phyloP scores from a whole-genome alignment of 192 early-diverging fungal species.

The Physocladia obscura region DNA sequence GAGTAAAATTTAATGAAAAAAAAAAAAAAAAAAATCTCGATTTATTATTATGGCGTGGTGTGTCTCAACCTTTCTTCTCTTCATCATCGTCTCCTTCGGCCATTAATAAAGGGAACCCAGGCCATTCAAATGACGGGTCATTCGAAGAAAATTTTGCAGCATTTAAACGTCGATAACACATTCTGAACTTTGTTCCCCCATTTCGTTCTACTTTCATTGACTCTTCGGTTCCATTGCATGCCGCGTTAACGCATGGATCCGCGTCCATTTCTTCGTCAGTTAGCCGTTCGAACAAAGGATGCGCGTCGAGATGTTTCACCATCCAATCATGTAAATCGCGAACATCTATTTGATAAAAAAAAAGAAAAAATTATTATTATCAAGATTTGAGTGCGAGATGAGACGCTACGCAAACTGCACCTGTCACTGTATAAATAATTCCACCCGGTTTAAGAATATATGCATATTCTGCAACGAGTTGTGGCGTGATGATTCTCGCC shows the following conservation, averaged over 20 bases:
- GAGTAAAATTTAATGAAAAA: too few species aligned
- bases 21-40: too few species aligned
- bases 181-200: constrained; percentile 91
- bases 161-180: constrained; percentile 49
- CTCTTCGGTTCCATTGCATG: constrained; percentile 91
- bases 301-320: constrained; percentile 86
- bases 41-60: too few species aligned
- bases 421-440: constrained; percentile 93
- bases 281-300: constrained; percentile 87
- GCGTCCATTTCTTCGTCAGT: constrained; percentile 53
- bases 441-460: constrained; percentile 86
- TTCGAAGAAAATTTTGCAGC: neutral
- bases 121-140: constrained; percentile 19
- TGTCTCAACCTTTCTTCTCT: constrained; percentile 17
- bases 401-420: constrained; percentile 39
- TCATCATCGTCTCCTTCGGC: constrained; percentile 24
- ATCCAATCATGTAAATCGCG: constrained; percentile 87
- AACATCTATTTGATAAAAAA: too few species aligned
- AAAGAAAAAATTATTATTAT: neutral
- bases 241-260: constrained; percentile 84
- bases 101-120: constrained; percentile 37
- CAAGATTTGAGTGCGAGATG: neutral
- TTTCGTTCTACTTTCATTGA: constrained; percentile 97
- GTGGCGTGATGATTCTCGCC: constrained; percentile 89
- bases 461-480: constrained; percentile 94